These are phyloP conservation scores for Fomitopsis schrenkii DNA, from an alignment of 1,284 basidiomycete species.

Conservation along the genomic window DNA sequence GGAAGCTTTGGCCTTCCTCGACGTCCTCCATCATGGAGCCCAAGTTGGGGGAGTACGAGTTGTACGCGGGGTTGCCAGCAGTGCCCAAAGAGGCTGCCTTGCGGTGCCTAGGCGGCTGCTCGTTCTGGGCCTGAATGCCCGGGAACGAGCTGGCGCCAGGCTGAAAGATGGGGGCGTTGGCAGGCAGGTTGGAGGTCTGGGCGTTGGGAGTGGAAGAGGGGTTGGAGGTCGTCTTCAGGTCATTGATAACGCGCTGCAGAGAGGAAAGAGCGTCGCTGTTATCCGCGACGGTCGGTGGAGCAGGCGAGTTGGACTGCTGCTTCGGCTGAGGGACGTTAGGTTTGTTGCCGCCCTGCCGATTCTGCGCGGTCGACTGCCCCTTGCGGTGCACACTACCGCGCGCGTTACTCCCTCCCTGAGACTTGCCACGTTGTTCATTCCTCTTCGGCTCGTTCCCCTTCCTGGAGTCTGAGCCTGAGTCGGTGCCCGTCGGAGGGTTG, in stretches of 20 bases:
- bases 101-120: slow-evolving; percentile 64
- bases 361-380: slow-evolving; percentile 50
- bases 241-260: slow-evolving; percentile 78
- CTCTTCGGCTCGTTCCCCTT: slow-evolving; percentile 52
- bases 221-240: slow-evolving; percentile 72
- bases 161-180: slow-evolving; percentile 68
- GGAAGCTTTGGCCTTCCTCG: slow-evolving; percentile 51
- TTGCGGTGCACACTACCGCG: slow-evolving; percentile 52
- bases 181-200: slow-evolving; percentile 50
- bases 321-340: slow-evolving; percentile 28
- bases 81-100: slow-evolving; percentile 74
- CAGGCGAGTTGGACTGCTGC: slow-evolving; percentile 40
- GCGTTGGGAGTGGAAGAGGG: slow-evolving; percentile 41
- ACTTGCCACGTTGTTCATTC: slow-evolving; percentile 55
- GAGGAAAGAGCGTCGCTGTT: slow-evolving; percentile 74
- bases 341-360: slow-evolving; percentile 33
- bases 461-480: slow-evolving; percentile 68
- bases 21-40: slow-evolving; percentile 79
- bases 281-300: slow-evolving; percentile 46
- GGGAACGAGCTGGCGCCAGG: slow-evolving; percentile 59
- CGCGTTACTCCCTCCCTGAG: slow-evolving; percentile 38
- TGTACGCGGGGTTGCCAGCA: slow-evolving; percentile 51
- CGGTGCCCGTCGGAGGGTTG: slow-evolving; percentile 37
- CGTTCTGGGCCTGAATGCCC: slow-evolving; percentile 32
- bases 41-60: slow-evolving; percentile 70